These are phyloP conservation scores for Pleoardoris graminearum DNA, from an alignment of 2,329 filamentous ascomycete species.

Conservation along the genomic window DNA sequence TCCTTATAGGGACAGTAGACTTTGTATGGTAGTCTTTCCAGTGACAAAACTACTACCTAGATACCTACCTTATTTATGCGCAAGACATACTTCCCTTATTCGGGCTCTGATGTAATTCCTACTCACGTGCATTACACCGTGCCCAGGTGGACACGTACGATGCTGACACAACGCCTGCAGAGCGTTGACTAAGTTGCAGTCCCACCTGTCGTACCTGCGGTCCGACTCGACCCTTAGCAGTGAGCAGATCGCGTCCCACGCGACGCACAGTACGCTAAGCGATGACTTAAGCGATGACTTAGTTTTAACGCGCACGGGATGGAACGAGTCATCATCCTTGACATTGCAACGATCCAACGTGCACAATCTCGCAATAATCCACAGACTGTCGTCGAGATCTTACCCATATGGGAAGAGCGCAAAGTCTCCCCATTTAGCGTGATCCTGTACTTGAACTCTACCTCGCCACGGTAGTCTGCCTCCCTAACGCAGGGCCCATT, in stretches of 20 bases:
- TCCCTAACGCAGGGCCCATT: neutral
- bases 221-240: neutral
- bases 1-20: no score
- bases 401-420: neutral
- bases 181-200: neutral
- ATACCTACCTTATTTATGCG: no score
- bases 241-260: slow-evolving; percentile 1
- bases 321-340: neutral
- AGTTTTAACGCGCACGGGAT: neutral
- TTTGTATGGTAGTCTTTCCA: no score
- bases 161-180: neutral
- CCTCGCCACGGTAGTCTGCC: neutral
- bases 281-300: neutral
- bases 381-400: neutral
- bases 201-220: slow-evolving; percentile 1
- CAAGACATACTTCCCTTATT: no score
- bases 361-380: neutral
- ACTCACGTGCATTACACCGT: no score
- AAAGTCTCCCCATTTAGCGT: neutral
- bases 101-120: no score
- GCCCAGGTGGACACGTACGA: neutral
- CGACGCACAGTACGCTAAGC: slow-evolving; percentile 3
- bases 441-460: neutral
- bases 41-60: no score
- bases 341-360: neutral